A percentile compares a stretch with the other conserved stretches of the same genome.
Conservation (phyloP, 768 basidiomycete genomes). For the Pisolithus orientalis region DNA sequence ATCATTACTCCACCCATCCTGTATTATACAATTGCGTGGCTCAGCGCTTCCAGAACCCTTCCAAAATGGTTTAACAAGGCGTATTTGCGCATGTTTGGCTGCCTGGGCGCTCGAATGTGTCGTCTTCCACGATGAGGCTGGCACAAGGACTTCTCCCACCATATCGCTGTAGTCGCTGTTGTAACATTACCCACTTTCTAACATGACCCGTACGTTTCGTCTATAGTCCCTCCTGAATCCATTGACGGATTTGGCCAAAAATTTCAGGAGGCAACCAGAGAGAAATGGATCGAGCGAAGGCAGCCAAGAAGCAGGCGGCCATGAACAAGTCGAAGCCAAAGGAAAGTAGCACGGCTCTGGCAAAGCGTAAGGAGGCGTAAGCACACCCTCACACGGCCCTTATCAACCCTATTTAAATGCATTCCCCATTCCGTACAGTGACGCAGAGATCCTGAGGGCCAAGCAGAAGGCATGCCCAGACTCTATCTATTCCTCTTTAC, state of each 20-base stretch:
- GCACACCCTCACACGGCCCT: constrained; percentile 26
- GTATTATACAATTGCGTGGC: no score
- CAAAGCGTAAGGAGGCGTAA: constrained; percentile 73
- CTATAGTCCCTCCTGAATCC: neutral
- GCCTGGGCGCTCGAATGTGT: no score
- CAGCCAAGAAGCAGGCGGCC: constrained; percentile 62
- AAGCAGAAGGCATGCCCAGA: constrained; percentile 64
- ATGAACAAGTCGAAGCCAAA: constrained; percentile 54
- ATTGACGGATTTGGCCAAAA: constrained; percentile 6
- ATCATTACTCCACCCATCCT: no score
- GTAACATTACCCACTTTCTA: constrained; percentile 1
- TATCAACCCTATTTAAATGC: constrained; percentile 18
- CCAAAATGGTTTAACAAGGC: no score
- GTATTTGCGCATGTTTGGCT: no score
- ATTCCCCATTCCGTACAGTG: constrained; percentile 37
- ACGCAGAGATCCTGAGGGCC: constrained; percentile 66
- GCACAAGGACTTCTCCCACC: no score
- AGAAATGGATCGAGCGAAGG: constrained; percentile 65
- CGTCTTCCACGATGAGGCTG: no score
- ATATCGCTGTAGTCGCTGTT: neutral
- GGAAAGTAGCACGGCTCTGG: constrained; percentile 56
- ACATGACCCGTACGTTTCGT: constrained; percentile 52
- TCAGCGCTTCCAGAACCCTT: no score
- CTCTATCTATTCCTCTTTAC: constrained; percentile 3
- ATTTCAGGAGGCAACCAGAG: constrained; percentile 74